Evolutionary conservation across 495 filamentous ascomycete genomes (phyloP).

Genomic region (Evernia prunastri): DNA sequence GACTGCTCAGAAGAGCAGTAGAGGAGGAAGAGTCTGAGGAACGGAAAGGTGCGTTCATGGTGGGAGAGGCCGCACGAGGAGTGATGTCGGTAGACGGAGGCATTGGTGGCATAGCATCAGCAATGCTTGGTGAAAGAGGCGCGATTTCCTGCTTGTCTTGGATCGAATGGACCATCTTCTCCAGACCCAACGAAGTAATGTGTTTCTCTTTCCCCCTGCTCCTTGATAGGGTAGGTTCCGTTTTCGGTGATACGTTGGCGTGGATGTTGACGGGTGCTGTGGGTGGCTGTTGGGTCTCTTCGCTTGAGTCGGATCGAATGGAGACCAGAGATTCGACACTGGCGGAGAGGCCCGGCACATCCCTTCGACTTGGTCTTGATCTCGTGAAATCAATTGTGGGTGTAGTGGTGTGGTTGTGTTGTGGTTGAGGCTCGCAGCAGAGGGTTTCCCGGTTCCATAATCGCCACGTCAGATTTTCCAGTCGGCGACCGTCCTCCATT

Average conservation of each 20-base stretch:
- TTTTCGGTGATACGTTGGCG: slow-evolving; percentile 19
- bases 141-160: slow-evolving; percentile 68
- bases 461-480: slow-evolving; percentile 95
- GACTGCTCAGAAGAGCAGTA: slow-evolving; percentile 35
- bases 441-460: slow-evolving; percentile 96
- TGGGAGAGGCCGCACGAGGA: slow-evolving; percentile 28
- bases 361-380: slow-evolving; percentile 42
- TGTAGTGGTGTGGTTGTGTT: slow-evolving; percentile 33
- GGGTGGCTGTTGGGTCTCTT: slow-evolving; percentile 47
- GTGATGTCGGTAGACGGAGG: slow-evolving; percentile 51
- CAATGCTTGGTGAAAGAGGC: slow-evolving; percentile 41
- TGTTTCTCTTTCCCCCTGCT: slow-evolving; percentile 77
- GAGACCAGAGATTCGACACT: slow-evolving; percentile 82
- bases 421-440: slow-evolving; percentile 70
- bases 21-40: slow-evolving; percentile 52
- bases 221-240: slow-evolving; percentile 45
- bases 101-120: slow-evolving; percentile 34
- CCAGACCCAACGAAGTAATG: slow-evolving; percentile 77
- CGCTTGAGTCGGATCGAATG: slow-evolving; percentile 63
- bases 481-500: slow-evolving; percentile 82
- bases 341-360: slow-evolving; percentile 80
- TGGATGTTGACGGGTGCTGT: slow-evolving; percentile 46
- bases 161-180: slow-evolving; percentile 87
- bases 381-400: slow-evolving; percentile 38
- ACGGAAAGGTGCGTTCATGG: slow-evolving; percentile 39